Evolutionary conservation across 2,329 filamentous ascomycete species (phyloP).

Genomic region (Didymellaceae sp.): DNA sequence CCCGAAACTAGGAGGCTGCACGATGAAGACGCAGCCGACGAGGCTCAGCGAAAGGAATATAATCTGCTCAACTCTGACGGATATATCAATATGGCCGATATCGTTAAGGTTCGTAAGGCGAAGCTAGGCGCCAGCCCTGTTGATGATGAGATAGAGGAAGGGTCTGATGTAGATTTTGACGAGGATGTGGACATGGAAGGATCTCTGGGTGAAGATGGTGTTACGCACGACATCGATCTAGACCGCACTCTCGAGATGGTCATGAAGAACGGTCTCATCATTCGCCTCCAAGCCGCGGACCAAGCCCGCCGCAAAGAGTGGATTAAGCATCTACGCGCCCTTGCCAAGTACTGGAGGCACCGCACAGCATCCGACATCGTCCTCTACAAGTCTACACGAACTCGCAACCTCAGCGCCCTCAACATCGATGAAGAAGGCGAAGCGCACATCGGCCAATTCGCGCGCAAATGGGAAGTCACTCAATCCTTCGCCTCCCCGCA

Average conservation of each 20-base stretch:
- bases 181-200: constrained; percentile 52
- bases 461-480: constrained; percentile 71
- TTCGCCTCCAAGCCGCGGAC: constrained; percentile 66
- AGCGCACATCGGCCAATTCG: constrained; percentile 69
- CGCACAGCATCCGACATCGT: constrained; percentile 63
- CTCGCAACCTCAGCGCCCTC: constrained; percentile 64
- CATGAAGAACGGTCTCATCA: constrained; percentile 66
- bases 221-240: constrained; percentile 60
- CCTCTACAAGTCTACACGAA: constrained; percentile 63
- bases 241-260: constrained; percentile 67
- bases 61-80: constrained; percentile 67
- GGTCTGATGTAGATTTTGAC: constrained; percentile 64
- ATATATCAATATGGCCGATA: constrained; percentile 66
- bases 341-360: constrained; percentile 68
- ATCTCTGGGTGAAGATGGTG: constrained; percentile 59
- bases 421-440: constrained; percentile 71
- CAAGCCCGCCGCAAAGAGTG: constrained; percentile 65
- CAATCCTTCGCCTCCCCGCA: constrained; percentile 67
- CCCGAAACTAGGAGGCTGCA: constrained; percentile 55
- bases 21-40: constrained; percentile 66
- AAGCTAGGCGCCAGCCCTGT: constrained; percentile 58
- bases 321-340: constrained; percentile 62
- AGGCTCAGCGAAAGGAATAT: constrained; percentile 64
- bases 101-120: constrained; percentile 64
- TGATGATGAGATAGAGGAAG: constrained; percentile 59